Conservation (phyloP, 2,329 filamentous ascomycete genomes). For the Colletotrichum sp. region DNA sequence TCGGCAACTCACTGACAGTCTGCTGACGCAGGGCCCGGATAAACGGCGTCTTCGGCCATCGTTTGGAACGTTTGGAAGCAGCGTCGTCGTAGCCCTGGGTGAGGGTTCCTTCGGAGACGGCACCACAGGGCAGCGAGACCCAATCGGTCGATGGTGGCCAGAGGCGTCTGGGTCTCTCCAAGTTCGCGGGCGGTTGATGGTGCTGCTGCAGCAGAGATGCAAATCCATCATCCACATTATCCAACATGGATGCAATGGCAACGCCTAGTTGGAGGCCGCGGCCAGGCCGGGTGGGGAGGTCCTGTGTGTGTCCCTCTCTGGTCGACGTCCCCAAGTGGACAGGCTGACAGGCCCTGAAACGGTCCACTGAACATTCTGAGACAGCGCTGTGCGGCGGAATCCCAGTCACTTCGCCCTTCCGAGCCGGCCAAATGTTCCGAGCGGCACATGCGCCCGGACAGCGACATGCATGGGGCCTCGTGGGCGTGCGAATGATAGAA, state of each 20-base stretch:
- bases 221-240: not conserved
- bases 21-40: conserved; percentile 4
- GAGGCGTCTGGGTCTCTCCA: not conserved
- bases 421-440: not conserved
- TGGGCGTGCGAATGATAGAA: not conserved
- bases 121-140: not conserved
- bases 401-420: not conserved
- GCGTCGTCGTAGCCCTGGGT: not conserved
- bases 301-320: not conserved
- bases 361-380: conserved; percentile 3
- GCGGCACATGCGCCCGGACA: not conserved
- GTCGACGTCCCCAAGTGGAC: not conserved
- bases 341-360: conserved; percentile 15
- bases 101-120: not conserved
- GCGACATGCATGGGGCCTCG: not conserved
- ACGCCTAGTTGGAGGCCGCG: not conserved
- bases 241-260: not conserved
- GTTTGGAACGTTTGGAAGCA: not conserved
- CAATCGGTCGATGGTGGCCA: conserved; percentile 8
- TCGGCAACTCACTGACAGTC: not conserved
- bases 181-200: not conserved
- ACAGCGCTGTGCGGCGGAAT: not conserved
- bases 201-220: not conserved
- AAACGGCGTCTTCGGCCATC: not conserved
- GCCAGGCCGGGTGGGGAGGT: not conserved